Percentiles rank a stretch among this genome's conserved stretches.
Evolutionary conservation across 2,329 filamentous ascomycete genomes (phyloP).

Genomic region (Arachnopeziza araneosa): DNA sequence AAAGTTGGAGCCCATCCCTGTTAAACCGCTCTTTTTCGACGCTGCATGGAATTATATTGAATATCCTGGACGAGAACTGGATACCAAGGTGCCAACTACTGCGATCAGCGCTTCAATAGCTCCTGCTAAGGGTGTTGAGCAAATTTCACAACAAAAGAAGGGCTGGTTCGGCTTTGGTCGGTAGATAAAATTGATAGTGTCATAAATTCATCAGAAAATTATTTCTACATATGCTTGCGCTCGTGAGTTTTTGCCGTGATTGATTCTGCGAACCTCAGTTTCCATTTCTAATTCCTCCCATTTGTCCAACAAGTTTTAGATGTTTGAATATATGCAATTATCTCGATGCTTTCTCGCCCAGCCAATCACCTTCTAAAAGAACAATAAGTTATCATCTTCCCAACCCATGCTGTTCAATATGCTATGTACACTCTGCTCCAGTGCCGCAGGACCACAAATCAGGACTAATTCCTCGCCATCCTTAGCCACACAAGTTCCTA

Average conservation of each 20-base stretch:
- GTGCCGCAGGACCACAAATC: conserved; percentile 69
- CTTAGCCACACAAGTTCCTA: conserved; percentile 35
- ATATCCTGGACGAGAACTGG: conserved; percentile 62
- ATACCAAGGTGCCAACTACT: conserved; percentile 25
- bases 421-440: conserved; percentile 62
- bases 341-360: background rate
- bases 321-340: too few species aligned
- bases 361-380: conserved; percentile 52
- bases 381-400: conserved; percentile 65
- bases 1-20: conserved; percentile 72
- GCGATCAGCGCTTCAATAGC: conserved; percentile 13
- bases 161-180: conserved; percentile 70
- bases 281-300: too few species aligned
- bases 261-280: too few species aligned
- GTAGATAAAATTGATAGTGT: conserved; percentile 9
- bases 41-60: conserved; percentile 97
- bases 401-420: conserved; percentile 60
- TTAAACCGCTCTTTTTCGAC: conserved; percentile 94
- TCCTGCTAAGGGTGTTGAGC: conserved; percentile 27
- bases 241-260: too few species aligned
- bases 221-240: background rate
- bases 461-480: conserved; percentile 59
- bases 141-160: conserved; percentile 51
- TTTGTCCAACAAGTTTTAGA: too few species aligned
- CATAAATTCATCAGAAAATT: background rate